Evolutionary conservation across 306 rosid species (phyloP).

Genomic region (Prunus mira): DNA sequence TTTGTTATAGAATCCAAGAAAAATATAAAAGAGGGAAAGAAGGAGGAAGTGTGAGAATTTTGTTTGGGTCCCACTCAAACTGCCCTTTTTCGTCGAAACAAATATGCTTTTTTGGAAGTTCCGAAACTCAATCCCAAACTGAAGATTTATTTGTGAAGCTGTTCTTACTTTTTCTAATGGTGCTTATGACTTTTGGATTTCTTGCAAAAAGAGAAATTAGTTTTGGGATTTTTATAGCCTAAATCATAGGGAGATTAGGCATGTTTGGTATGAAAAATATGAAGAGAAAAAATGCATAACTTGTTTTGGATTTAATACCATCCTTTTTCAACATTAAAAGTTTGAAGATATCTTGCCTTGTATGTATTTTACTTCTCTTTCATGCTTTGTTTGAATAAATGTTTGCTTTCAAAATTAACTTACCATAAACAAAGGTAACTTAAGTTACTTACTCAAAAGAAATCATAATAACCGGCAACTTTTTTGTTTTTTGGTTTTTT

Average conservation of each 20-base stretch:
- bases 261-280: background rate
- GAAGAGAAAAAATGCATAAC: no score
- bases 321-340: background rate
- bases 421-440: background rate
- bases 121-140: background rate
- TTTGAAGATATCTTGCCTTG: background rate
- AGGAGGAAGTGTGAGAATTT: background rate
- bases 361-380: background rate
- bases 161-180: background rate
- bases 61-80: conserved; percentile 13
- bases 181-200: background rate
- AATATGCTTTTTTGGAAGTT: background rate
- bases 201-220: background rate
- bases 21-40: background rate
- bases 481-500: no score
- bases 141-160: background rate
- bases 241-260: background rate
- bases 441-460: background rate
- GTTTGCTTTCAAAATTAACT: background rate
- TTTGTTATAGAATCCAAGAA: conserved; percentile 39
- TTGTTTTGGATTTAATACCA: background rate
- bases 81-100: background rate
- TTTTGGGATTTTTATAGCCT: background rate
- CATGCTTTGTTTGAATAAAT: background rate
- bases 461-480: background rate